Percentiles rank a stretch among this genome's conserved stretches.
Evolutionary conservation across 202 grass and related monocot genomes (phyloP).

Genomic region (Setaria viridis): DNA sequence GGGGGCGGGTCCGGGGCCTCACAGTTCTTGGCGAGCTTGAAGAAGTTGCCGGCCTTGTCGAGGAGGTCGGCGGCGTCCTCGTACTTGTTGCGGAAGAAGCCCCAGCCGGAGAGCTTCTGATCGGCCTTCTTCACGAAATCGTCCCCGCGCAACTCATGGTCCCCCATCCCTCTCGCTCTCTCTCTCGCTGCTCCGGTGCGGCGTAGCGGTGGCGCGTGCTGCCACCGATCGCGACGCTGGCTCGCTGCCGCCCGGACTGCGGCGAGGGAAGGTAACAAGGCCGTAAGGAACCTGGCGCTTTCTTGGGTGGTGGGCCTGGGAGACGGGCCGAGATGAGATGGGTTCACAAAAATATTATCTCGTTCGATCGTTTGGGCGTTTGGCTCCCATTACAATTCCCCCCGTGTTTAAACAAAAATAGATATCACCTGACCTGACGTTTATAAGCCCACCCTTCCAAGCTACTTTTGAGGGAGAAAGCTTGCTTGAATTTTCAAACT

Average conservation of each 20-base stretch:
- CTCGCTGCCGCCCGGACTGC: neutral
- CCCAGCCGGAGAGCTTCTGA: constrained; percentile 66
- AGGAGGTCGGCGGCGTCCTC: constrained; percentile 70
- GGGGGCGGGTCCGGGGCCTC: neutral
- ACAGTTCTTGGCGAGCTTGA: constrained; percentile 85
- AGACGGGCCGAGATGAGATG: too few relatives aligned
- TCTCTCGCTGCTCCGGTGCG: neutral
- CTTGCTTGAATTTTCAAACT: too few relatives aligned
- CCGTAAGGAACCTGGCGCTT: too few relatives aligned
- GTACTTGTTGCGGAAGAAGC: constrained; percentile 62
- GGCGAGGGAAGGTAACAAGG: neutral
- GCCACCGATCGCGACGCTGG: neutral
- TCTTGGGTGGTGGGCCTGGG: too few relatives aligned
- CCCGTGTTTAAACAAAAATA: too few relatives aligned
- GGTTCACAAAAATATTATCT: too few relatives aligned
- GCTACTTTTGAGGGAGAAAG: too few relatives aligned
- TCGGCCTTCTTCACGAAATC: constrained; percentile 74
- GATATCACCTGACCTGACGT: too few relatives aligned
- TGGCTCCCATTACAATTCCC: too few relatives aligned
- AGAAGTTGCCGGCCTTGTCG: constrained; percentile 72
- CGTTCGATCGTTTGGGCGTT: too few relatives aligned
- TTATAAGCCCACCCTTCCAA: too few relatives aligned
- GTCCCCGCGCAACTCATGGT: constrained; percentile 60
- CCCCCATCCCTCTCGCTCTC: constrained; percentile 54
- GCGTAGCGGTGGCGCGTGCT: neutral